Conservation (phyloP, 2,329 filamentous ascomycete species). For the Ambrosiella beaveri region DNA sequence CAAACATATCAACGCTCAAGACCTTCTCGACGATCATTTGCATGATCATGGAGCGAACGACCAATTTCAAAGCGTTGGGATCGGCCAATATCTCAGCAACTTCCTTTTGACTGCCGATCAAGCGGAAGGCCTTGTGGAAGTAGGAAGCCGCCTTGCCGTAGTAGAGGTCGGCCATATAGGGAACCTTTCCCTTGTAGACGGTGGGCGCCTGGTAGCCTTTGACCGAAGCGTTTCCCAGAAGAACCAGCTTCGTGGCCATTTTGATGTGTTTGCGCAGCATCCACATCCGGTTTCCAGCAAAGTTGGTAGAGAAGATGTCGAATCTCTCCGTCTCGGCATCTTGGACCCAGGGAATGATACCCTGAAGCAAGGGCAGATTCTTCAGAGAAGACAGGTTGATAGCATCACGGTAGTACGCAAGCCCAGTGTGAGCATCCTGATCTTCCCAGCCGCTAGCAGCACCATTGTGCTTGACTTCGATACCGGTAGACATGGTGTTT, state of each 20-base stretch:
- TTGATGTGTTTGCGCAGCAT: neutral
- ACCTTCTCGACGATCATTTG: conserved; percentile 6
- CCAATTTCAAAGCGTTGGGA: neutral
- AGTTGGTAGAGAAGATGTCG: neutral
- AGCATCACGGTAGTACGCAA: conserved; percentile 2
- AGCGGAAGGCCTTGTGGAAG: conserved; percentile 9
- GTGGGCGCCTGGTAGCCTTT: neutral
- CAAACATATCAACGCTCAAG: conserved; percentile 6
- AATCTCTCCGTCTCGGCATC: neutral
- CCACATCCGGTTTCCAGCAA: conserved; percentile 5
- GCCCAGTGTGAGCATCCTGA: conserved; percentile 1
- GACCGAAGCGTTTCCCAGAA: neutral
- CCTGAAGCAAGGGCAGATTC: neutral
- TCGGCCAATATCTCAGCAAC: conserved; percentile 3
- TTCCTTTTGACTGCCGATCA: conserved; percentile 4
- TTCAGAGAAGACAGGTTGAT: conserved; percentile 3
- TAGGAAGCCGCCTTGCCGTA: conserved; percentile 4
- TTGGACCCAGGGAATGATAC: conserved; percentile 2
- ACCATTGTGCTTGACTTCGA: conserved; percentile 1
- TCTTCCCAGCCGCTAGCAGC: conserved; percentile 1
- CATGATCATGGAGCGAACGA: conserved; percentile 10
- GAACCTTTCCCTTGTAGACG: neutral
- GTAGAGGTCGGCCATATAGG: conserved; percentile 3
- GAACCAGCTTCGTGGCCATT: neutral
- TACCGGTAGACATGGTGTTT: neutral